Percentiles rank a stretch among this genome's conserved stretches.
phyloP scores from a whole-genome alignment of 75 land plant species.

The Pinus tabuliformis region DNA sequence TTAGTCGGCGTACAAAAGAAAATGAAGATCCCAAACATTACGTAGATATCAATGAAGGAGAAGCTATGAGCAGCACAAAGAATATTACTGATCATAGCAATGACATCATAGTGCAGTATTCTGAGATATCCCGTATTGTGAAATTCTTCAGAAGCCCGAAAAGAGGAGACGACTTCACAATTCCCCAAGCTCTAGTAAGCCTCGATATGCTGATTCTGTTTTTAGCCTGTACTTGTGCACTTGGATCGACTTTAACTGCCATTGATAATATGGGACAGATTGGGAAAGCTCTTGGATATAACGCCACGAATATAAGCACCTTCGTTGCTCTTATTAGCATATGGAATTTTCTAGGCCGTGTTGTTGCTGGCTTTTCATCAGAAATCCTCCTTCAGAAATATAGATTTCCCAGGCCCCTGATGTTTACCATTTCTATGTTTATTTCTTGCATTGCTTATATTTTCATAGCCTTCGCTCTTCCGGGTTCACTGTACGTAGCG shows the following conservation, averaged over 20 bases:
- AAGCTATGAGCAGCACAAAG: background rate
- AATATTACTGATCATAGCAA: background rate
- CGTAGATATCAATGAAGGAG: background rate
- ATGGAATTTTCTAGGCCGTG: constrained; percentile 61
- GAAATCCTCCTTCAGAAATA: constrained; percentile 26
- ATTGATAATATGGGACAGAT: constrained; percentile 49
- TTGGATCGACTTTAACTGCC: constrained; percentile 45
- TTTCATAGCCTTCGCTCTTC: constrained; percentile 33
- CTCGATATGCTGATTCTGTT: constrained; percentile 23
- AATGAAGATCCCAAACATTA: background rate
- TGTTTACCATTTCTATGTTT: constrained; percentile 14
- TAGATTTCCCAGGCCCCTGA: constrained; percentile 26
- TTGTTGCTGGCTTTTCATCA: constrained; percentile 49
- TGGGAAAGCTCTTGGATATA: constrained; percentile 52
- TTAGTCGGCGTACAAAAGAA: background rate
- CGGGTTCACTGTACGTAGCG: constrained; percentile 40
- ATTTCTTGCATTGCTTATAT: constrained; percentile 28
- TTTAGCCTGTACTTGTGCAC: constrained; percentile 26
- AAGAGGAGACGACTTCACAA: constrained; percentile 59
- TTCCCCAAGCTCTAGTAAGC: constrained; percentile 28
- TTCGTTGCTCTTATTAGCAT: constrained; percentile 59
- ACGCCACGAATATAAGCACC: constrained; percentile 22
- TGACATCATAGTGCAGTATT: background rate
- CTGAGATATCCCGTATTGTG: constrained; percentile 8
- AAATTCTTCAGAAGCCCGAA: constrained; percentile 21